phyloP scores from a whole-genome alignment of 1,139 yeast genomes.

The Magnusiomyces paraingens region DNA sequence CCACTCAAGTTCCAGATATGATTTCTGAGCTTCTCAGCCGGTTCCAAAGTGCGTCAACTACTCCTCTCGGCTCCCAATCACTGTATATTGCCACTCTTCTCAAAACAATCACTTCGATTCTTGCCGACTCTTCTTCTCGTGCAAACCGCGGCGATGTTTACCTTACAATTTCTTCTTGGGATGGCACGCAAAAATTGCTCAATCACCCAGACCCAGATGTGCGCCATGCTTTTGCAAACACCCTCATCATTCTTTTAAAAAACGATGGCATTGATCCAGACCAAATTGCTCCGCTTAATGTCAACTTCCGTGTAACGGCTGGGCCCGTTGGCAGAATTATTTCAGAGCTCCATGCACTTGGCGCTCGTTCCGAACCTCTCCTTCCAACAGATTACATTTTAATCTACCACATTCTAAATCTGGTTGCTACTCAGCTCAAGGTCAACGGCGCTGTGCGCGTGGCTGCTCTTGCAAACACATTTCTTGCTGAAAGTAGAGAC shows the following conservation, averaged over 20 bases:
- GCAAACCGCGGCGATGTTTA: neutral
- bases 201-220: slow-evolving; percentile 24
- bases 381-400: neutral
- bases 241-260: slow-evolving; percentile 24
- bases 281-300: neutral
- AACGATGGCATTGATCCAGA: slow-evolving; percentile 11
- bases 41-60: slow-evolving; percentile 12
- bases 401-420: neutral
- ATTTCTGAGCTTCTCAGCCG: slow-evolving; percentile 42
- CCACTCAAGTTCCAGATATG: slow-evolving; percentile 75
- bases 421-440: neutral
- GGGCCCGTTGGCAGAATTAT: slow-evolving; percentile 23
- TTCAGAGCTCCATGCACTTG: slow-evolving; percentile 18
- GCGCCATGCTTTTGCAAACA: slow-evolving; percentile 24
- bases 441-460: slow-evolving; percentile 12
- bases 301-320: slow-evolving; percentile 18
- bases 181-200: slow-evolving; percentile 31
- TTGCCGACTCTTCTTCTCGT: neutral
- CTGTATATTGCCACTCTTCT: slow-evolving; percentile 1
- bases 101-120: neutral
- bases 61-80: neutral
- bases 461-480: slow-evolving; percentile 7
- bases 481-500: slow-evolving; percentile 8
- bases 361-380: slow-evolving; percentile 4
- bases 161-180: slow-evolving; percentile 28